These are phyloP conservation scores for Cercophora scortea DNA, from an alignment of 495 filamentous ascomycete genomes.

Conservation along the genomic window DNA sequence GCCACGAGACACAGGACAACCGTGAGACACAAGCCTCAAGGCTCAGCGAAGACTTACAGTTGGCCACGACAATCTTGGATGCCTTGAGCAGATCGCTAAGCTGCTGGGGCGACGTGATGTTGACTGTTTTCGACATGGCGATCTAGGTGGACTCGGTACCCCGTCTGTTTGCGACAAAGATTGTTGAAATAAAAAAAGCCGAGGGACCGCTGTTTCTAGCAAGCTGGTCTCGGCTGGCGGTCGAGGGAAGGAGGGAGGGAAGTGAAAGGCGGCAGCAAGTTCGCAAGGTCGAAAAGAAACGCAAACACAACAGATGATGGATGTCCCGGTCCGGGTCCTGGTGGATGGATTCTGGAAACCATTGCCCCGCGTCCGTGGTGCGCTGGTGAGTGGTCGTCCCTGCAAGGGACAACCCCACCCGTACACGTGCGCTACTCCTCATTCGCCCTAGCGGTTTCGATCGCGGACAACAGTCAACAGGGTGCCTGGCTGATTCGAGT, in stretches of 20 bases:
- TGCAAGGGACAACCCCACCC: slow-evolving; percentile 1
- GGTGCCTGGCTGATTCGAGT: too few species aligned
- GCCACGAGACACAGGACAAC: too few species aligned
- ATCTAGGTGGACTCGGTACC: background rate
- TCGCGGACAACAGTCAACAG: too few species aligned
- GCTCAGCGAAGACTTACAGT: slow-evolving; percentile 56
- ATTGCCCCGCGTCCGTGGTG: background rate
- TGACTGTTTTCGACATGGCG: slow-evolving; percentile 56
- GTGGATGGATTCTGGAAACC: background rate
- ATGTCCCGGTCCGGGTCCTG: background rate
- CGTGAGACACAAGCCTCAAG: too few species aligned
- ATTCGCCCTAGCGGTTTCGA: background rate
- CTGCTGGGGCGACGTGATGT: slow-evolving; percentile 64
- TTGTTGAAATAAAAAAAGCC: too few species aligned
- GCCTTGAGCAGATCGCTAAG: slow-evolving; percentile 59
- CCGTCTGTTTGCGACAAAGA: too few species aligned
- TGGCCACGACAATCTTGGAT: slow-evolving; percentile 68
- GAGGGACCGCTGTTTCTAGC: too few species aligned
- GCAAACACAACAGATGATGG: background rate
- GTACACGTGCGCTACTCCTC: background rate
- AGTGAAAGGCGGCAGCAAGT: too few species aligned
- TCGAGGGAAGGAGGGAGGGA: background rate
- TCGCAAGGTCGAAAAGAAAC: background rate
- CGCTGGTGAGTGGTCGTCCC: background rate
- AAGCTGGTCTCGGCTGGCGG: background rate